These are phyloP conservation scores for Curvularia sp. DNA, from an alignment of 2,329 filamentous ascomycete species.

Conservation along the genomic window DNA sequence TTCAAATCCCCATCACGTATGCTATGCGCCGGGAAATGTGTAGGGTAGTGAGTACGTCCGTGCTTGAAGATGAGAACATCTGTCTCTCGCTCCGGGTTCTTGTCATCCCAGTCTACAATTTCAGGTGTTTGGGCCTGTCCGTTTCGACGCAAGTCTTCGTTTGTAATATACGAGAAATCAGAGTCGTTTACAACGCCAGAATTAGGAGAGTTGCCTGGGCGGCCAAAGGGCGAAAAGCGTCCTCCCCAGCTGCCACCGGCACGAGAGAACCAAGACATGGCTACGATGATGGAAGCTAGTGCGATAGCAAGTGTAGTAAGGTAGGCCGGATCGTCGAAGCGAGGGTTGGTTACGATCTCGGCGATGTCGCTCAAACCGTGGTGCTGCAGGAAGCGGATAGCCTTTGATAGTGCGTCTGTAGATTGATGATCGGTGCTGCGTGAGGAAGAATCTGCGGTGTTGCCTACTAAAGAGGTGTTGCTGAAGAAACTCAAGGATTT, in stretches of 20 bases:
- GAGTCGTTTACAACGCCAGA: constrained; percentile 71
- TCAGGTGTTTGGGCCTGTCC: constrained; percentile 53
- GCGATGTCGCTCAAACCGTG: constrained; percentile 29
- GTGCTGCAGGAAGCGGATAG: constrained; percentile 30
- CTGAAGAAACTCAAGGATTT: constrained; percentile 47
- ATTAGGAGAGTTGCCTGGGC: constrained; percentile 47
- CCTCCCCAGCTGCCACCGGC: constrained; percentile 53
- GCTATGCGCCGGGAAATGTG: constrained; percentile 76
- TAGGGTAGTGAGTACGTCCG: constrained; percentile 69
- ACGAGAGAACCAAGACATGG: constrained; percentile 59
- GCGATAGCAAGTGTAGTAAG: constrained; percentile 43
- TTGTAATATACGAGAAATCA: constrained; percentile 85
- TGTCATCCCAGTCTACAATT: constrained; percentile 51
- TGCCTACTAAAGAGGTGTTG: constrained; percentile 41
- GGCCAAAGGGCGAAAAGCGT: constrained; percentile 59
- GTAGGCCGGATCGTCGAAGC: constrained; percentile 45
- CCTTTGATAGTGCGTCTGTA: constrained; percentile 33
- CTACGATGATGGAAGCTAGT: constrained; percentile 52
- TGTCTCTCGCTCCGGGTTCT: constrained; percentile 62
- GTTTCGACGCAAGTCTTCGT: constrained; percentile 67
- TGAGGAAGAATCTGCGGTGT: constrained; percentile 23
- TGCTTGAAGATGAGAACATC: constrained; percentile 76
- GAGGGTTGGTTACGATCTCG: constrained; percentile 39
- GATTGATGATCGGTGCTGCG: constrained; percentile 19
- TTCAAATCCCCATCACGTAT: constrained; percentile 76